phyloP scores from a whole-genome alignment of 2,329 filamentous ascomycete genomes.

The Sporothrix brunneoviolacea region DNA sequence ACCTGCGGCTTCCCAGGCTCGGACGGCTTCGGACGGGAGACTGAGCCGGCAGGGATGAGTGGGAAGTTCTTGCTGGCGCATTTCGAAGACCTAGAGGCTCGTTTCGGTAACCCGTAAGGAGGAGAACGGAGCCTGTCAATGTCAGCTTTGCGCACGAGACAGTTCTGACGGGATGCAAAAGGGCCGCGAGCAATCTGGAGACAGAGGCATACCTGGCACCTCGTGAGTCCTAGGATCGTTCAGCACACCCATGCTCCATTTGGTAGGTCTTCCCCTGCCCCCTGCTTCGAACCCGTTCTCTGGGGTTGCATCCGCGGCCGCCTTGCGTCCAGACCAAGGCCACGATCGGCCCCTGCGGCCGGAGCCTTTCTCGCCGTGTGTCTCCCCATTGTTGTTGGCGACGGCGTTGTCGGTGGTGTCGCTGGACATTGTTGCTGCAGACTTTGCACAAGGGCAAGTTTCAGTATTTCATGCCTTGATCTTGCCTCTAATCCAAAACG shows the following conservation, averaged over 20 bases:
- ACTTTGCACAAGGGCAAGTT: no score
- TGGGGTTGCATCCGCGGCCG: neutral
- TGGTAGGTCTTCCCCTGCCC: constrained; percentile 24
- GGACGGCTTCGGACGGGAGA: constrained; percentile 28
- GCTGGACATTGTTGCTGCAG: no score
- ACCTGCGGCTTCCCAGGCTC: constrained; percentile 35
- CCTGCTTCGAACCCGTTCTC: neutral
- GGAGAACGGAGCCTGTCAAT: constrained; percentile 49
- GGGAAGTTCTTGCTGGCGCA: constrained; percentile 49
- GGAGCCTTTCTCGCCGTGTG: neutral
- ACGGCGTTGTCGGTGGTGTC: neutral
- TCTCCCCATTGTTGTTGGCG: constrained; percentile 1
- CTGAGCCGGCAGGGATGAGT: constrained; percentile 47
- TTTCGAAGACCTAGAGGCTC: constrained; percentile 54
- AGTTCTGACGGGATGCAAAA: no score
- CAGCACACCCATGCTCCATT: constrained; percentile 70
- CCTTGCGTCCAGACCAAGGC: constrained; percentile 6
- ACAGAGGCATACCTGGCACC: constrained; percentile 62
- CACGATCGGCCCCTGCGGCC: constrained; percentile 2
- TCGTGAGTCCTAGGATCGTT: constrained; percentile 76
- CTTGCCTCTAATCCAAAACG: neutral
- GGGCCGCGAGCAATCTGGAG: no score
- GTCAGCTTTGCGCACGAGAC: neutral
- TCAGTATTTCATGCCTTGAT: no score
- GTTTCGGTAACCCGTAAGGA: constrained; percentile 49